Conservation (phyloP, 805 yeast species). For the Kuraishia cidri region DNA sequence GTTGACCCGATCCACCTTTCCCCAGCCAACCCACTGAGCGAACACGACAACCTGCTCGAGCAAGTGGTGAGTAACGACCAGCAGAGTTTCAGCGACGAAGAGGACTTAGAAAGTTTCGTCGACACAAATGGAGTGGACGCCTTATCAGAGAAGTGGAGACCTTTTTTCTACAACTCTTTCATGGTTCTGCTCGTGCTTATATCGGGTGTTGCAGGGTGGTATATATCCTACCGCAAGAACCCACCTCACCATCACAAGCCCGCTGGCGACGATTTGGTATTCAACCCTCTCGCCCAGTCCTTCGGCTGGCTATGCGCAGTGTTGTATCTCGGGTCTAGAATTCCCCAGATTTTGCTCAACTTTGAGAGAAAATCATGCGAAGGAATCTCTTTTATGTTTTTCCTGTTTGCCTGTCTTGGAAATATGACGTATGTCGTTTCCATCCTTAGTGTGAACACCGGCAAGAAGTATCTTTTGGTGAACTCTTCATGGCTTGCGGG, state of each 20-base stretch:
- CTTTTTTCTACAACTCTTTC: constrained; percentile 23
- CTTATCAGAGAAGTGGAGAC: background rate
- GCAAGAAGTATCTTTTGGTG: constrained; percentile 60
- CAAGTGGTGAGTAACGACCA: constrained; percentile 41
- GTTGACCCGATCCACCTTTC: constrained; percentile 75
- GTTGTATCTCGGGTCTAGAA: constrained; percentile 75
- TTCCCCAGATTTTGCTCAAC: constrained; percentile 87
- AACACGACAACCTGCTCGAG: constrained; percentile 50
- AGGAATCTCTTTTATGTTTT: constrained; percentile 89
- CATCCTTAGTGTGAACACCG: constrained; percentile 67
- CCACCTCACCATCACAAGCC: constrained; percentile 24
- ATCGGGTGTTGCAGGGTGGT: constrained; percentile 88
- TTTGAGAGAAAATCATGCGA: constrained; percentile 86
- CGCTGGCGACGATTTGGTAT: constrained; percentile 30
- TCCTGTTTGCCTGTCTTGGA: constrained; percentile 91
- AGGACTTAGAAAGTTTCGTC: constrained; percentile 16
- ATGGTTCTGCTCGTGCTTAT: constrained; percentile 61
- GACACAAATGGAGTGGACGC: constrained; percentile 21
- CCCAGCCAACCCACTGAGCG: constrained; percentile 81
- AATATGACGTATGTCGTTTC: constrained; percentile 86
- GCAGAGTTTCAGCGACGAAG: constrained; percentile 9
- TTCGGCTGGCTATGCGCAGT: constrained; percentile 80
- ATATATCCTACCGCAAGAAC: constrained; percentile 46
- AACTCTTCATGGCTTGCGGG: constrained; percentile 94
- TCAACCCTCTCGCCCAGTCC: constrained; percentile 74